Evolutionary conservation across 345 rosid genomes (phyloP).

Genomic region (Conringia planisiliqua): DNA sequence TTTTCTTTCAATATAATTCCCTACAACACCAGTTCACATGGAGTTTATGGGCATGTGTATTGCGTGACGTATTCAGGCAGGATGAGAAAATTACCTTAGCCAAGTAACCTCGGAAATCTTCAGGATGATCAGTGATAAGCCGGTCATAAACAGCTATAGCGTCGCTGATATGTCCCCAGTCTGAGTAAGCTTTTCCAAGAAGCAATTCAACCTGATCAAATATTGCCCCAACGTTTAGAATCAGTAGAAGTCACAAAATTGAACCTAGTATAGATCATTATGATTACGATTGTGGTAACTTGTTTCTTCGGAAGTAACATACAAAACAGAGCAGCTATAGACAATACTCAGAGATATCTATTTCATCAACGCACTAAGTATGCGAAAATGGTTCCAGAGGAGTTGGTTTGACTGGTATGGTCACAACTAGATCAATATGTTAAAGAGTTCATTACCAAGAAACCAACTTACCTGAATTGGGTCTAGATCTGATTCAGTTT

Average conservation of each 20-base stretch:
- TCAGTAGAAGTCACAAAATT: background rate
- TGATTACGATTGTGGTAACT: background rate
- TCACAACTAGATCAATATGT: background rate
- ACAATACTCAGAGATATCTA: background rate
- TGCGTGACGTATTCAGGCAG: background rate
- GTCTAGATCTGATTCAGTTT: constrained; percentile 43
- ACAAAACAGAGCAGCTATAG: background rate
- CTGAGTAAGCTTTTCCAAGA: constrained; percentile 95
- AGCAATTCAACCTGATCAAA: constrained; percentile 68
- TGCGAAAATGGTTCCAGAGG: background rate
- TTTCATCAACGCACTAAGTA: background rate
- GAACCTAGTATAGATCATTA: background rate
- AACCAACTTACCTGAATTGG: constrained; percentile 62
- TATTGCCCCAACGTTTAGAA: background rate
- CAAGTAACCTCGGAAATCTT: constrained; percentile 88
- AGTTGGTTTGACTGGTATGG: constrained; percentile 3
- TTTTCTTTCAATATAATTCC: constrained; percentile 88
- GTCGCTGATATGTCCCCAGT: constrained; percentile 88
- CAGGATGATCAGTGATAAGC: constrained; percentile 71
- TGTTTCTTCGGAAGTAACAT: background rate
- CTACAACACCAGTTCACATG: constrained; percentile 38
- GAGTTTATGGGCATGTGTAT: background rate
- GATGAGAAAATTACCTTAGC: constrained; percentile 60
- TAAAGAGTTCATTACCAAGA: background rate
- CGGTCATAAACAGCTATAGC: constrained; percentile 81